Base-by-base conservation (phyloP, 768 basidiomycete species). In the Naganishia randhawae region DNA sequence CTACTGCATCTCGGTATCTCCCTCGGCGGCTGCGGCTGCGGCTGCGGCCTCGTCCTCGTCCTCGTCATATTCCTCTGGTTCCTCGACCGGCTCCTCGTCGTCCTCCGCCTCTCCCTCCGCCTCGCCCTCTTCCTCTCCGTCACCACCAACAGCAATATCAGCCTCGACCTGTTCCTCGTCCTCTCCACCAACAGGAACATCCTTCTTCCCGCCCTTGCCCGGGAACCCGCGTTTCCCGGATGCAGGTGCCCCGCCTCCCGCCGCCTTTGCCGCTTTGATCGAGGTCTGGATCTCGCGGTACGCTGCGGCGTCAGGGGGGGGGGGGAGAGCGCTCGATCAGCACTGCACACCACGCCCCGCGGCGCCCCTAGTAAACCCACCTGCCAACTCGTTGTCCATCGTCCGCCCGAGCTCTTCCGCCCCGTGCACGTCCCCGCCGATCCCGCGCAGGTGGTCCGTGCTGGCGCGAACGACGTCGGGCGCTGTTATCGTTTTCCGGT, bases 401-500 rank as follows among this genome's bases (percentile, higher is more conserved):
- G 41, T 25, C 57, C 27, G n/a, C 14, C 33, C 22, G 31, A 61
- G 57, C 14, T 61, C 57, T n/a, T 25, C 39, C 9, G 37, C 57
- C 14, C n/a, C 57, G 32, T 61, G 37, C 3, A 22, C 10, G 37
- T 61, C 37, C 1, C 37, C 57, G n/a, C 57, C 57, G 37, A 61
- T 41, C 19, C 57, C 57, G 37, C 57, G 22, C 1, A 61, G 57
- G 37, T 61, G 57, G 22, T 42, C 33, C 14, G 57, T 61, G 4
- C 37, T 29, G 3, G 72, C 93, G 75, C 89, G 90, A 70, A 94
- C 85, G 0, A 96, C 91, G 75, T 95, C 93, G 0, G 91, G 87
- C 0, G 91, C 91, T 6, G 91, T 89, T 50, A 94, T 89, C 67
- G 89, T 89, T 79, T 92, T 93, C 78, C 90, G 90, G 67, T 90